Percentiles rank a stretch among this genome's conserved stretches.
phyloP scores from a whole-genome alignment of 768 basidiomycete genomes.

The Lactarius psammicola region DNA sequence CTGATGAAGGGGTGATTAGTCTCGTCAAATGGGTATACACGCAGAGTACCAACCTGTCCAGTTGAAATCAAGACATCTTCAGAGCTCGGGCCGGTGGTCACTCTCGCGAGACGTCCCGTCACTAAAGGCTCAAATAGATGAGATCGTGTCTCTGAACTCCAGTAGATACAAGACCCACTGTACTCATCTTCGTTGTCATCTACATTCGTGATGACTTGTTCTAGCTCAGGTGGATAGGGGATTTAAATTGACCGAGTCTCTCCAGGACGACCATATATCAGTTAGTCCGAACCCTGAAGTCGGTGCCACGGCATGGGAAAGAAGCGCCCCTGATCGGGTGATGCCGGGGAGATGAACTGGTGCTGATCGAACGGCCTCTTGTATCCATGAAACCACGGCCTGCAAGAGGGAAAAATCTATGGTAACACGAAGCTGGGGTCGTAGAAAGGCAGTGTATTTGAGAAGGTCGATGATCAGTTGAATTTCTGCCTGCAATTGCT shows the following conservation, averaged over 20 bases:
- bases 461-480: constrained; percentile 22
- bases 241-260: constrained; percentile 16
- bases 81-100: neutral
- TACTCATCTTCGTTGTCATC: neutral
- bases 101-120: neutral
- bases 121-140: neutral
- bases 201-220: neutral
- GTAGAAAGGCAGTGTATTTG: constrained; percentile 18
- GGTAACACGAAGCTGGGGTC: neutral
- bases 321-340: constrained; percentile 37
- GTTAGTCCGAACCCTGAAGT: constrained; percentile 71
- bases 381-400: constrained; percentile 55
- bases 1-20: neutral
- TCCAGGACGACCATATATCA: constrained; percentile 65
- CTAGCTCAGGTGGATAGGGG: constrained; percentile 8
- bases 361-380: constrained; percentile 34
- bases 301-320: constrained; percentile 53
- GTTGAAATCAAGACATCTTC: neutral
- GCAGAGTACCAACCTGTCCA: neutral
- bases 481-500: constrained; percentile 17
- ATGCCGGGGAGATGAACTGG: constrained; percentile 38
- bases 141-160: constrained; percentile 6
- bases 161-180: constrained; percentile 3
- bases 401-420: constrained; percentile 56
- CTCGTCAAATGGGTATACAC: no score